Conservation (phyloP, 2,329 filamentous ascomycete genomes). For the Simplicillium sp. region DNA sequence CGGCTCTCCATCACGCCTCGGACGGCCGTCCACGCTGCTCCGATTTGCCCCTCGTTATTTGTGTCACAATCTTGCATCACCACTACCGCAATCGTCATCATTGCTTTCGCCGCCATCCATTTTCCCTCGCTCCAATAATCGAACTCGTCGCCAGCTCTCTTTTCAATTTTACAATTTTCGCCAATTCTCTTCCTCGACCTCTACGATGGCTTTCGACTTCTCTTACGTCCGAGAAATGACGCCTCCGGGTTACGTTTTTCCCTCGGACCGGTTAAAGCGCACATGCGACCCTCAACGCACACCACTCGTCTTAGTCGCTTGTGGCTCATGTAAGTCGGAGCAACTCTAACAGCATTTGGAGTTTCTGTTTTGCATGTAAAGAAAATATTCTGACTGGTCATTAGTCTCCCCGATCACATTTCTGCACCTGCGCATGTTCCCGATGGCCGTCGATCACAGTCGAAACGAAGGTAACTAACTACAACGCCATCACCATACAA, state of each 20-base stretch:
- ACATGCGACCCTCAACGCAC: slow-evolving; percentile 43
- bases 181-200: background rate
- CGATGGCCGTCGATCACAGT: slow-evolving; percentile 72
- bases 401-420: slow-evolving; percentile 63
- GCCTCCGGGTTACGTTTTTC: slow-evolving; percentile 45
- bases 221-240: slow-evolving; percentile 23
- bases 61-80: background rate
- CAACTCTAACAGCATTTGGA: background rate
- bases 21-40: background rate
- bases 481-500: background rate
- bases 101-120: background rate
- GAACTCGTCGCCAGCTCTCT: background rate
- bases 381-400: background rate
- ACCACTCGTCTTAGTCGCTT: slow-evolving; percentile 59
- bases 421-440: slow-evolving; percentile 77
- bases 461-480: background rate
- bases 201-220: slow-evolving; percentile 13
- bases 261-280: slow-evolving; percentile 47
- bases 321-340: slow-evolving; percentile 44
- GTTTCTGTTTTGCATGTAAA: background rate
- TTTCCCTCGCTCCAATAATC: background rate
- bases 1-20: background rate
- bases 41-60: background rate
- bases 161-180: background rate
- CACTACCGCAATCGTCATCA: background rate